Percentiles rank a stretch among this genome's conserved stretches.
Evolutionary conservation across 768 basidiomycete genomes (phyloP).

Genomic region (Roridomyces roridus): DNA sequence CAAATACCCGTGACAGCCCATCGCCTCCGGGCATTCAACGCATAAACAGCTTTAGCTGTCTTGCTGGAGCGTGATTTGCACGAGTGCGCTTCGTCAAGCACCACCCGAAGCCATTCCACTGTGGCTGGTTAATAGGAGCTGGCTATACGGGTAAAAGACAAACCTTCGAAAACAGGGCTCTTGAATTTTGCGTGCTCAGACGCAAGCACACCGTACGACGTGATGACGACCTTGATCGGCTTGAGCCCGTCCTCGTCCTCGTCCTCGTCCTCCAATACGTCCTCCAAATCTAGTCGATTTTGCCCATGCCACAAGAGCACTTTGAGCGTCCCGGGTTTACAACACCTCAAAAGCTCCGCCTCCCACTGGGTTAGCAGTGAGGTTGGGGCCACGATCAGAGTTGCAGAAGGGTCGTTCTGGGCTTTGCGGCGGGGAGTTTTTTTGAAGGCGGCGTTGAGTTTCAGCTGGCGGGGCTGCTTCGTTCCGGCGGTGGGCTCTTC

Average conservation of each 20-base stretch:
- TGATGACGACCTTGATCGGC: constrained; percentile 80
- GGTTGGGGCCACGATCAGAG: constrained; percentile 91
- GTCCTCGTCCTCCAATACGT: constrained; percentile 59
- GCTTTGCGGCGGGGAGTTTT: constrained; percentile 42
- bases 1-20: constrained; percentile 87
- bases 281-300: constrained; percentile 77
- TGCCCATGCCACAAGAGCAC: constrained; percentile 89
- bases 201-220: constrained; percentile 90
- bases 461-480: constrained; percentile 59
- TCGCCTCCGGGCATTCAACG: constrained; percentile 74
- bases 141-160: not conserved
- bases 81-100: constrained; percentile 94
- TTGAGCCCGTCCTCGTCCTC: constrained; percentile 31
- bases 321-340: constrained; percentile 68
- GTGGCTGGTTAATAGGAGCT: not conserved
- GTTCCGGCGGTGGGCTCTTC: constrained; percentile 30
- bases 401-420: constrained; percentile 57
- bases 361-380: constrained; percentile 93
- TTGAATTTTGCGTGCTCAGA: constrained; percentile 80
- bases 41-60: constrained; percentile 89
- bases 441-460: constrained; percentile 68
- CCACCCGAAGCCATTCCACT: constrained; percentile 84
- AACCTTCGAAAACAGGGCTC: constrained; percentile 78
- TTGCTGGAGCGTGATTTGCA: constrained; percentile 91
- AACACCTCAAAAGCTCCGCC: constrained; percentile 89